Percentiles rank a stretch among this genome's conserved stretches.
Evolutionary conservation across 768 basidiomycete genomes (phyloP).

Genomic region (Mycena leptocephala): DNA sequence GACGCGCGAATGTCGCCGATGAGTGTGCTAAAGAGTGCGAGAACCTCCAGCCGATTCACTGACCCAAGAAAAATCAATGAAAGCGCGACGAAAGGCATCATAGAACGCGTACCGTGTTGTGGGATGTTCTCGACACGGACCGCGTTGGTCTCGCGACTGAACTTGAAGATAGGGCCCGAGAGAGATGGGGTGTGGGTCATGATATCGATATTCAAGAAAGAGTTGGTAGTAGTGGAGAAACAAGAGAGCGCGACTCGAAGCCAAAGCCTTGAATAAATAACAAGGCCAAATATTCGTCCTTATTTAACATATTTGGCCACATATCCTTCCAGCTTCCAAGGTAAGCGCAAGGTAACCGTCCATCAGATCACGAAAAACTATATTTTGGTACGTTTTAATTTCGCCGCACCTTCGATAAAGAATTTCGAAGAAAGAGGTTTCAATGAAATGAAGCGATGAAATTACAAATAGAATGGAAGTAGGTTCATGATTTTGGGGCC

Average conservation of each 20-base stretch:
- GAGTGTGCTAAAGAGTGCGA: constrained; percentile 70
- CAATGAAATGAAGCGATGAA: background rate
- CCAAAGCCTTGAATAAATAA: background rate
- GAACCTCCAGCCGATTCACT: constrained; percentile 64
- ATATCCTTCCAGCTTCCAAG: no score
- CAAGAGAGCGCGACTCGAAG: constrained; percentile 31
- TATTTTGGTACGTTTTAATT: no score
- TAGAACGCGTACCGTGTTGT: constrained; percentile 50
- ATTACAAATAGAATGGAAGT: background rate
- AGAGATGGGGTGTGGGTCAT: constrained; percentile 38
- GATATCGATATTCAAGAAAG: constrained; percentile 35
- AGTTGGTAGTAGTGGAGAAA: constrained; percentile 35
- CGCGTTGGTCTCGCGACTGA: constrained; percentile 57
- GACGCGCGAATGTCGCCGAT: constrained; percentile 71
- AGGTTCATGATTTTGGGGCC: background rate
- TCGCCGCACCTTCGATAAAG: no score
- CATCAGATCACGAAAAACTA: no score
- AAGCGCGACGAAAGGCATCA: background rate
- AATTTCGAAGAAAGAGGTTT: no score
- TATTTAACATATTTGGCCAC: background rate
- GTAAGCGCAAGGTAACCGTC: no score
- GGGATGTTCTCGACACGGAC: constrained; percentile 68
- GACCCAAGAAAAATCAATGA: constrained; percentile 16
- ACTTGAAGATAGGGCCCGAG: constrained; percentile 49
- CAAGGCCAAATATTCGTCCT: background rate